These are phyloP conservation scores for Cyanidiococcus yangmingshanensis DNA, from an alignment of 23 red algal species.

Conservation along the genomic window DNA sequence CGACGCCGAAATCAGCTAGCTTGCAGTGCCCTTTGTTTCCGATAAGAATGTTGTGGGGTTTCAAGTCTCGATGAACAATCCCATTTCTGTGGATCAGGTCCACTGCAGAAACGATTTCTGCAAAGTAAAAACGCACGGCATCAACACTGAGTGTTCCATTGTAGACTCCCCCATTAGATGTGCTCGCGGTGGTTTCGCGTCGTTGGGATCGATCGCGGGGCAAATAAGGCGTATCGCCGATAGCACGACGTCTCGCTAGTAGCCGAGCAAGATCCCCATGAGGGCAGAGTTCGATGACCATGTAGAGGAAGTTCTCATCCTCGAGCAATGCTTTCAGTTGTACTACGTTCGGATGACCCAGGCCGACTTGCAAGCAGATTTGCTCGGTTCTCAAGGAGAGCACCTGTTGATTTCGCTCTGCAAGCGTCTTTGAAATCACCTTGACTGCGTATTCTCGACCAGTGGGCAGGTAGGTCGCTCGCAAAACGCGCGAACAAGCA, in stretches of 20 bases:
- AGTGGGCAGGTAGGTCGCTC: slow-evolving; percentile 29
- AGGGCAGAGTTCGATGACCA: slow-evolving; percentile 27
- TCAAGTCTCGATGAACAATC: slow-evolving; percentile 94
- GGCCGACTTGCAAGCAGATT: slow-evolving; percentile 23
- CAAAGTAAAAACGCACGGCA: slow-evolving; percentile 80
- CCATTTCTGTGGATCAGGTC: slow-evolving; percentile 66
- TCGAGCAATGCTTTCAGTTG: slow-evolving; percentile 25
- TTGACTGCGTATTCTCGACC: slow-evolving; percentile 29
- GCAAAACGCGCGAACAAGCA: slow-evolving; percentile 20
- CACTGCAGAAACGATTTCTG: slow-evolving; percentile 78
- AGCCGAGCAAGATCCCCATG: slow-evolving; percentile 24
- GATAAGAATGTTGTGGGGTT: slow-evolving; percentile 94
- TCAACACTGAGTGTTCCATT: slow-evolving; percentile 40
- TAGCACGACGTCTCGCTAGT: not conserved
- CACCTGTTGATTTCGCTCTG: slow-evolving; percentile 16
- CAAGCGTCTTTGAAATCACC: slow-evolving; percentile 25
- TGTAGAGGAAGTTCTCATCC: slow-evolving; percentile 29
- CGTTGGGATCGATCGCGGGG: too few species aligned
- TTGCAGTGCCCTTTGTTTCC: slow-evolving; percentile 64
- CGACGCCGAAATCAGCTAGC: slow-evolving; percentile 86
- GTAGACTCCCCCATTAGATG: not conserved
- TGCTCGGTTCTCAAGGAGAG: slow-evolving; percentile 19
- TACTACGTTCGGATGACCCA: slow-evolving; percentile 27
- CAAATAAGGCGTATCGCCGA: not conserved
- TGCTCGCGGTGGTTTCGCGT: not conserved